Base-by-base conservation (phyloP, 176 grass and related monocot species). In the Echinochloa phyllopogon region DNA sequence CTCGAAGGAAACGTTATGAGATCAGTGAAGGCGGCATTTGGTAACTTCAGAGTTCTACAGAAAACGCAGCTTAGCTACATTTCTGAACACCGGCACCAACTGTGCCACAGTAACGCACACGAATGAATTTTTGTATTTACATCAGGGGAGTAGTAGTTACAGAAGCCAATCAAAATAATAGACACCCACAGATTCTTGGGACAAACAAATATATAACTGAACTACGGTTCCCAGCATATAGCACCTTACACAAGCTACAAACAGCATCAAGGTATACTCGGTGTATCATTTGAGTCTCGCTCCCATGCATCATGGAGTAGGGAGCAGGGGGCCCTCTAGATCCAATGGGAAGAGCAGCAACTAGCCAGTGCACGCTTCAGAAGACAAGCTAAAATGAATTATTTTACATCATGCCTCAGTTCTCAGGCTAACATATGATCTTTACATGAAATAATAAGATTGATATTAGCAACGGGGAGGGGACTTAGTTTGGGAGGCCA, bases 381-480 rank as follows among this genome's bases (percentile, higher is more conserved):
- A 62, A 40, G 4, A 60, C 2, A 49, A 38, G 65, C 60, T 60
- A 18, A 82, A 87, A 83, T 15, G 3, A 82, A 78, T 68, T 78
- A 50, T 43, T 83, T 76, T 62, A 53, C 60, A 83, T 74, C 25
- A 83, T 38, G 14, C 40, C n/a, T 68, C 44, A 41, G 24, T 75
- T 88, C 16, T 71, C 74, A 82, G 55, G 40, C 18, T 67, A 38
- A 62, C 10, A 52, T 71, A 17, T 24, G 63, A 72, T 66, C 77
- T 87, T 88, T 83, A 56, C 15, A 79, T 64, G 52, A 76, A 93
- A 85, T 25, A 80, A 82, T 72, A 84, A 82, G 7, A 58, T 3
- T 36, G 27, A n/a, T 77, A 65, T 48, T 16, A 83, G 60, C 25
- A 77, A 81, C 20, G 24, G 76, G 5, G 15, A 18, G 49, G 73